A percentile compares a stretch with the other conserved stretches of the same genome.
Evolutionary conservation across 73 alveolate species (phyloP).

Genomic region (Paramecium tetraurelia): DNA sequence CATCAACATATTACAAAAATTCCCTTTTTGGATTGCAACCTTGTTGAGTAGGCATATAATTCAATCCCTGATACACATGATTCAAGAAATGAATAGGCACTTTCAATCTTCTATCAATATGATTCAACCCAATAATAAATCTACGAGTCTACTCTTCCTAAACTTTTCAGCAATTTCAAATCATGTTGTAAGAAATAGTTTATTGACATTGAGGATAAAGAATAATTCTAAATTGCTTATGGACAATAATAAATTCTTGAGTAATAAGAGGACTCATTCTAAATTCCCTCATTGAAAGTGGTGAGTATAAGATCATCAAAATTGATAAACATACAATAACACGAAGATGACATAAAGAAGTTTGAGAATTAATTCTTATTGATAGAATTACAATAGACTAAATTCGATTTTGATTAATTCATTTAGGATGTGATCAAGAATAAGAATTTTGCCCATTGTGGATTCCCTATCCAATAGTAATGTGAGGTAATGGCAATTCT

Average conservation of each 20-base stretch:
- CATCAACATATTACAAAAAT: conserved; percentile 47
- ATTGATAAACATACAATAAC: not conserved
- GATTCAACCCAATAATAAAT: not conserved
- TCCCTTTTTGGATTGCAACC: conserved; percentile 33
- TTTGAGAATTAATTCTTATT: not conserved
- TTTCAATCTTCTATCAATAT: not conserved
- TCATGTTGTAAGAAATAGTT: not conserved
- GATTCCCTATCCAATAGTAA: not conserved
- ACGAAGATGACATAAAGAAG: not conserved
- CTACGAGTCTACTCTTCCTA: conserved; percentile 8
- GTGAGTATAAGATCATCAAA: not conserved
- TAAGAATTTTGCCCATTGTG: conserved; percentile 1
- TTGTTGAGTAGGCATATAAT: conserved; percentile 41
- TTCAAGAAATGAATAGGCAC: not conserved
- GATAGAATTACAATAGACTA: not conserved
- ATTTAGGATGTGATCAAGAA: not conserved
- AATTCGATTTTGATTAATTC: not conserved
- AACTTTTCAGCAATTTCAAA: conserved; percentile 8
- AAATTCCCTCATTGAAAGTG: not conserved
- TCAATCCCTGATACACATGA: conserved; percentile 7
- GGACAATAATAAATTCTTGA: not conserved
- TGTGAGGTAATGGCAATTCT: not conserved
- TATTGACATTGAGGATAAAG: not conserved
- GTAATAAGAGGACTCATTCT: not conserved
- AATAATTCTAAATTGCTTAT: not conserved